These are phyloP conservation scores for Cicer cuneatum DNA, from an alignment of 306 rosid species.

Conservation along the genomic window DNA sequence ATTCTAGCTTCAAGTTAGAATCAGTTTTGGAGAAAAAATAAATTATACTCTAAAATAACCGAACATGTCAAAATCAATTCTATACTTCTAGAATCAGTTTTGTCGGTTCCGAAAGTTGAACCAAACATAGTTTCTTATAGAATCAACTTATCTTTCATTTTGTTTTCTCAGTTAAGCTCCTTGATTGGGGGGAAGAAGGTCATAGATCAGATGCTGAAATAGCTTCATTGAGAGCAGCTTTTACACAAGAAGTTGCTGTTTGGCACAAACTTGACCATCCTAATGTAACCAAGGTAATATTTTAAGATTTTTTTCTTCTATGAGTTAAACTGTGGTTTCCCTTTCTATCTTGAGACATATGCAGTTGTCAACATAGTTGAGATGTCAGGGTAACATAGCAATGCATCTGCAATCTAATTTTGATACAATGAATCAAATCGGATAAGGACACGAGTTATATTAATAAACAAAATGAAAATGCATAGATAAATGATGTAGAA, in stretches of 20 bases:
- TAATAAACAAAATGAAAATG: neutral
- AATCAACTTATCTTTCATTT: conserved; percentile 33
- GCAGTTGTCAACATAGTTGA: no score
- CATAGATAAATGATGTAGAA: neutral
- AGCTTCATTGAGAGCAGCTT: conserved; percentile 94
- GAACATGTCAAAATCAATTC: no score
- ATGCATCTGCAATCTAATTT: no score
- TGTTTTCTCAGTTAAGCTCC: conserved; percentile 81
- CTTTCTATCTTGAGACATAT: no score
- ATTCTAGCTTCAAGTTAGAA: no score
- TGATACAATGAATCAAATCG: neutral
- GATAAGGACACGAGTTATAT: neutral
- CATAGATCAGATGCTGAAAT: conserved; percentile 97
- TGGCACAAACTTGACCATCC: conserved; percentile 99
- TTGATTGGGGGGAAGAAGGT: conserved; percentile 99
- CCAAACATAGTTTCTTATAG: no score
- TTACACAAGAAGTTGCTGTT: conserved; percentile 96
- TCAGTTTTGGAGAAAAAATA: no score
- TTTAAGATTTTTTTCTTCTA: neutral
- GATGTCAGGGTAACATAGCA: no score
- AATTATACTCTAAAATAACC: no score
- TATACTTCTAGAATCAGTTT: no score
- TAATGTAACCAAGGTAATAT: conserved; percentile 85
- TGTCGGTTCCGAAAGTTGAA: no score
- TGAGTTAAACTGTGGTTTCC: neutral